Percentiles rank a stretch among this genome's conserved stretches.
These are phyloP conservation scores for Ophiocordyceps sinensis DNA, from an alignment of 2,329 filamentous ascomycete genomes.

Conservation along the genomic window DNA sequence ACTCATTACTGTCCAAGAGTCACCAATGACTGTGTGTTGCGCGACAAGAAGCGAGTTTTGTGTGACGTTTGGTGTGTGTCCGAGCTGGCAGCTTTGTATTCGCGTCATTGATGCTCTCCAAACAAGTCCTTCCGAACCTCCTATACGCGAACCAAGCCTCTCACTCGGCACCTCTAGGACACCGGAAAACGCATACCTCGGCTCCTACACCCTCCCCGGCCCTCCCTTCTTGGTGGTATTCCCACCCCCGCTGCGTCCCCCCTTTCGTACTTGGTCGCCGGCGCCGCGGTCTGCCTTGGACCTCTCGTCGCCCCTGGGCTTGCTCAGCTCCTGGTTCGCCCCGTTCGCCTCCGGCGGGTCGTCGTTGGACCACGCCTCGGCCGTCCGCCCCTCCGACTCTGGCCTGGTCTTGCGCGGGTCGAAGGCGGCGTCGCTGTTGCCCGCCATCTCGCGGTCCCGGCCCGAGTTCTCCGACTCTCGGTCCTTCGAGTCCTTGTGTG, in stretches of 20 bases:
- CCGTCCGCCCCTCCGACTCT: constrained; percentile 34
- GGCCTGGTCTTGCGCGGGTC: constrained; percentile 53
- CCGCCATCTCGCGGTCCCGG: constrained; percentile 44
- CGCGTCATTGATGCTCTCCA: no score
- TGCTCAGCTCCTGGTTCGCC: constrained; percentile 28
- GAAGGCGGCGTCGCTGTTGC: constrained; percentile 49
- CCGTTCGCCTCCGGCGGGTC: constrained; percentile 26
- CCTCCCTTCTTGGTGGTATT: constrained; percentile 17
- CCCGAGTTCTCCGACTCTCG: constrained; percentile 55
- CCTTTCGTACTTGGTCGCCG: constrained; percentile 19
- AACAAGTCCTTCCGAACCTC: no score
- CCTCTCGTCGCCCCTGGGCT: constrained; percentile 21
- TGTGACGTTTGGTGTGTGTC: no score
- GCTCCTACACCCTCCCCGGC: background rate
- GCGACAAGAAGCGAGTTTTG: no score
- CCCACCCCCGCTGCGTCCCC: constrained; percentile 17
- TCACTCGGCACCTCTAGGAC: no score
- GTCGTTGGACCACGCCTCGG: constrained; percentile 13
- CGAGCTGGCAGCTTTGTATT: no score
- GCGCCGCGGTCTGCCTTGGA: constrained; percentile 16
- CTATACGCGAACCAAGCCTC: no score
- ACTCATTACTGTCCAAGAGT: no score
- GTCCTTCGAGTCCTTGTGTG: constrained; percentile 40
- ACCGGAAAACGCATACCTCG: no score
- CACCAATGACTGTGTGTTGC: no score